Conservation (phyloP, 176 grass and related monocot species). For the Thinopyrum elongatum region DNA sequence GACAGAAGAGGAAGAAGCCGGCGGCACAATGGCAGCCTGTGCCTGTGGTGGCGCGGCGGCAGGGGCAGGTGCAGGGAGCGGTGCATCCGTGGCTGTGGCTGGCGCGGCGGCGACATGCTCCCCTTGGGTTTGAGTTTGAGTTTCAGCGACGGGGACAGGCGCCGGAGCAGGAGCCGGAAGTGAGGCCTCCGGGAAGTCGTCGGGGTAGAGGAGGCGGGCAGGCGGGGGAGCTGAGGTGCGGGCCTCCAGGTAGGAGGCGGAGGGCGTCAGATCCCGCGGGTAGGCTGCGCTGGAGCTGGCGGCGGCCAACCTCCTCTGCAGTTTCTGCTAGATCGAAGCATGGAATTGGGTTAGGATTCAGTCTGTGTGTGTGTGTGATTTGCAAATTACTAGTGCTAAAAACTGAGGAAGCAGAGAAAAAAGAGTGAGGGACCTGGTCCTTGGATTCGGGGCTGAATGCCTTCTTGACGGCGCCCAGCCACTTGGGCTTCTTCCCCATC, state of each 20-base stretch:
- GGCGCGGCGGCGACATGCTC: not conserved
- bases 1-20: not conserved
- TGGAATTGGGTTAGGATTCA: conserved; percentile 8
- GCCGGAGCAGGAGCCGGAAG: not conserved
- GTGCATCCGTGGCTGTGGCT: not conserved
- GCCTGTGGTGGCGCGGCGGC: not conserved
- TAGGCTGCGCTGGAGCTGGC: not conserved
- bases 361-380: not conserved
- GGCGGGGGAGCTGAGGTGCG: conserved; percentile 18
- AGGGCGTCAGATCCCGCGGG: conserved; percentile 39
- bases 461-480: conserved; percentile 76
- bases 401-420: not conserved
- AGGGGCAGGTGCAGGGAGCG: not conserved
- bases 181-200: conserved; percentile 37
- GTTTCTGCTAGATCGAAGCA: conserved; percentile 41
- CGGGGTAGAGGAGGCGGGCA: conserved; percentile 2
- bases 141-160: not conserved
- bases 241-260: conserved; percentile 28
- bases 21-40: no score
- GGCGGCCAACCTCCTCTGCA: conserved; percentile 43
- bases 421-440: not conserved
- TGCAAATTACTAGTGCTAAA: no score
- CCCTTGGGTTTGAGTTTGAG: not conserved
- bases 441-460: conserved; percentile 73
- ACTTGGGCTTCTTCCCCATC: conserved; percentile 78